A percentile compares a stretch with the other conserved stretches of the same genome.
phyloP scores from a whole-genome alignment of 768 basidiomycete genomes.

The Leucocoprinus birnbaumii region DNA sequence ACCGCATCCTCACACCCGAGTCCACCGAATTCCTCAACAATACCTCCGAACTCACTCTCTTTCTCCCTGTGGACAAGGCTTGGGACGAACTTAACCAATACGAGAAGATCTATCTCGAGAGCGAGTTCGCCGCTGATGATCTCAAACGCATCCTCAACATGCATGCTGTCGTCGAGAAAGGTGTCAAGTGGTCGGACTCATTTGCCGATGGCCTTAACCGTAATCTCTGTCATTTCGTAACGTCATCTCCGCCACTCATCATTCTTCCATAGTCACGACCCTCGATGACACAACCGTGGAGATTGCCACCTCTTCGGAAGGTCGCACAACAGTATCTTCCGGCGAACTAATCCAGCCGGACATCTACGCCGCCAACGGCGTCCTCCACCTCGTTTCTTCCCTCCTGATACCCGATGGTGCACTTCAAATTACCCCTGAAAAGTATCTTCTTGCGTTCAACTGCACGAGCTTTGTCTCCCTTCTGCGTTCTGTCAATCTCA shows the following conservation, averaged over 20 bases:
- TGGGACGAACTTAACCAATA: constrained; percentile 76
- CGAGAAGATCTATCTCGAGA: constrained; percentile 87
- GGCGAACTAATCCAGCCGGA: constrained; percentile 72
- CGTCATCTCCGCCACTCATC: constrained; percentile 10
- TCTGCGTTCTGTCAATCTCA: constrained; percentile 79
- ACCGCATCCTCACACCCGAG: constrained; percentile 64
- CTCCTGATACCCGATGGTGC: constrained; percentile 77
- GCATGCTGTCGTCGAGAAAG: constrained; percentile 61
- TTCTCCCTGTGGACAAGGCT: constrained; percentile 83
- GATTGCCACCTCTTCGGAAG: constrained; percentile 50
- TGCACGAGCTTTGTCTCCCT: constrained; percentile 90
- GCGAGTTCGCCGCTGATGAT: constrained; percentile 81
- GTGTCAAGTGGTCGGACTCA: constrained; percentile 66
- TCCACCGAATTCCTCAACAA: constrained; percentile 56
- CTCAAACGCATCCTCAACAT: constrained; percentile 73
- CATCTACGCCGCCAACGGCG: constrained; percentile 93
- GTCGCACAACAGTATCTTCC: constrained; percentile 48
- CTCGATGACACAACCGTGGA: constrained; percentile 66
- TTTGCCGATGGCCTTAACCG: constrained; percentile 50
- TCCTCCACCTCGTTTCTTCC: constrained; percentile 84
- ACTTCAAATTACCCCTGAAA: constrained; percentile 87
- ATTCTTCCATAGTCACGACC: constrained; percentile 55
- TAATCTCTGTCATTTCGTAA: constrained; percentile 31
- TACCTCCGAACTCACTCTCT: constrained; percentile 78
- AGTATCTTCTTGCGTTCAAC: constrained; percentile 88